Evolutionary conservation across 495 filamentous ascomycete species (phyloP), one percentile per base, ranked within the genome.

Genomic region (Aspergillus asperescens): DNA sequence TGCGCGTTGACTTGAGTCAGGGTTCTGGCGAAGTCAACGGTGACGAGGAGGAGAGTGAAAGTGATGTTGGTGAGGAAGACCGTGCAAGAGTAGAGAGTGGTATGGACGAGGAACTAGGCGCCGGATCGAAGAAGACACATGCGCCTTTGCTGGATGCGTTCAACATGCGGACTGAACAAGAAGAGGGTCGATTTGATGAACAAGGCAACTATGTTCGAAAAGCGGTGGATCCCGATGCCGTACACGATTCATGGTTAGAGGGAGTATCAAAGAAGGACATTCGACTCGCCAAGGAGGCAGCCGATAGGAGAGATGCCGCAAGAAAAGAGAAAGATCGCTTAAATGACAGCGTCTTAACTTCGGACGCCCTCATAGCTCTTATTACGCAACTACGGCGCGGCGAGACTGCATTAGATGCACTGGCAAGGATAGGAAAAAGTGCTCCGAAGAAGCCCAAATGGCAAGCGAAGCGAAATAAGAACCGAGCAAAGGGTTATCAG

Each of bases 81-180:
- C 71, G 85, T 37, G 84, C 84, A 4, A 85, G 78, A 45, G 74
- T 82, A 40, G 83, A 86, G 49, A 80, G 79, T 15, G 86, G 82
- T 3, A 59, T 94, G 4, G 91, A 95, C 59, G 85, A 89, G 42
- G 93, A 97, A 65, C 71, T 98, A 25, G 94, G 94, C 2, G 84
- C 87, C 3, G 94, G 93, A 6, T 84, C 83, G 1, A 85, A 90
- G 58, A 97, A 96, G 69, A 90, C 87, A 64, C 89, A 95, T 65
- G 94, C 94, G 13, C 93, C 93, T n/a, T 85, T 93, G 59, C 76
- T 97, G 22, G 93, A 96, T 68, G 93, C 90, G 0, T 98, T 98
- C 77, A 96, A 98, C 62, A 90, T 98, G 81, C 82, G 78, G 42
- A 70, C 76, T 5, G 93, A 98, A 68, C 83, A 90, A 62, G 94